Evolutionary conservation across 345 rosid genomes (phyloP).

Genomic region (Isatis tinctoria): DNA sequence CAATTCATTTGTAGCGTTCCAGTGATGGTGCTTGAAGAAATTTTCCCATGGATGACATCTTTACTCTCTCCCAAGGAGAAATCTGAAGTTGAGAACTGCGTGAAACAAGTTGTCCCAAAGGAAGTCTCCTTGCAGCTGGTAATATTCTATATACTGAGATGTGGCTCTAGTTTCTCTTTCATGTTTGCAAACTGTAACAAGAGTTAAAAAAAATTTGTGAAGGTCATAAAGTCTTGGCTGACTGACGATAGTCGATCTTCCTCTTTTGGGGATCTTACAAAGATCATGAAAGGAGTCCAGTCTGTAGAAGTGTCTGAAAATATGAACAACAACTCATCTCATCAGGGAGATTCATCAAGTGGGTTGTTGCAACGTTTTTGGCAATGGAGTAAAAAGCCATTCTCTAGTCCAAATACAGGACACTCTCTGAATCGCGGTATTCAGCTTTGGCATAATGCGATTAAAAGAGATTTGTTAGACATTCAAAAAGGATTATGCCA

Average conservation of each 20-base stretch:
- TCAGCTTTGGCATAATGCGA: constrained; percentile 52
- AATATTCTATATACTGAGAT: constrained; percentile 22
- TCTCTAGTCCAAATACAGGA: constrained; percentile 21
- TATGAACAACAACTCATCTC: constrained; percentile 22
- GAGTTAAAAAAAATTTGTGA: constrained; percentile 11
- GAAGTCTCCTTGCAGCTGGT: constrained; percentile 60
- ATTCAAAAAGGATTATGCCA: constrained; percentile 42
- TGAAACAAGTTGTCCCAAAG: constrained; percentile 43
- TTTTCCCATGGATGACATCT: constrained; percentile 65
- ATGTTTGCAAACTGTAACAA: constrained; percentile 12
- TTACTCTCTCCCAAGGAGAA: constrained; percentile 43
- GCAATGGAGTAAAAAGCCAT: constrained; percentile 26
- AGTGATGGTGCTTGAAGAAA: constrained; percentile 49
- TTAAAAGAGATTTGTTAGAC: constrained; percentile 52
- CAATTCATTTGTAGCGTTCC: constrained; percentile 69
- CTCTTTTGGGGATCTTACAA: constrained; percentile 18
- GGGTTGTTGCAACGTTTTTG: constrained; percentile 29
- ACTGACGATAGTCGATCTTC: constrained; percentile 28
- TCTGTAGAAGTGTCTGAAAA: constrained; percentile 22
- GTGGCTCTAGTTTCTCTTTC: background rate
- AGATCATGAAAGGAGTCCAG: constrained; percentile 21
- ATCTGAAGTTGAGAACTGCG: constrained; percentile 35
- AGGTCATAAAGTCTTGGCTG: constrained; percentile 64
- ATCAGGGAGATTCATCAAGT: constrained; percentile 16
- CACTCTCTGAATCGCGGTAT: constrained; percentile 36